These are phyloP conservation scores for Catunica adiposa DNA, from an alignment of 2,329 filamentous ascomycete species.

Conservation along the genomic window DNA sequence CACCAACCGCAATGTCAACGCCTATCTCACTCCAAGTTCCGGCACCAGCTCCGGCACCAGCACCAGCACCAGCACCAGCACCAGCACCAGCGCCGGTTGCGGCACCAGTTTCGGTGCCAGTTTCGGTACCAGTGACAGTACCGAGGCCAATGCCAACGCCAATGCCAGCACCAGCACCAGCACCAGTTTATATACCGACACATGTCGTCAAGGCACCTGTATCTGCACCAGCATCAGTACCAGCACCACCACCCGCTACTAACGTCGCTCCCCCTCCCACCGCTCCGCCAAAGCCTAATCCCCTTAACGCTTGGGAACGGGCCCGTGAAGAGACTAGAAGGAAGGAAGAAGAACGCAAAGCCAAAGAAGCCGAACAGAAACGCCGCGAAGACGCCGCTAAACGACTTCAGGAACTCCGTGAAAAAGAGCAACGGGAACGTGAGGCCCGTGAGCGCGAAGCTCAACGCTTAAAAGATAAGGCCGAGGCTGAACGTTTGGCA, in stretches of 20 bases:
- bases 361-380: constrained; percentile 43
- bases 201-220: not conserved
- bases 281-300: not conserved
- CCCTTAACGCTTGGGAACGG: constrained; percentile 41
- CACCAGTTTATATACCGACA: not conserved
- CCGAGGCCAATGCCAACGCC: not conserved
- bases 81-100: too few relatives aligned
- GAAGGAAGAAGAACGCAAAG: constrained; percentile 46
- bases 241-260: not conserved
- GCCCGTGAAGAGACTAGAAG: constrained; percentile 49
- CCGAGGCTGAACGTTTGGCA: constrained; percentile 13
- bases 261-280: not conserved
- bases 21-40: too few relatives aligned
- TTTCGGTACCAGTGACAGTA: not conserved
- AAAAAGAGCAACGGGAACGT: constrained; percentile 41
- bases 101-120: not conserved
- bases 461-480: constrained; percentile 14
- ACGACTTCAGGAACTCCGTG: constrained; percentile 36
- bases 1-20: too few relatives aligned
- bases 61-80: too few relatives aligned
- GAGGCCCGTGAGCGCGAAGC: constrained; percentile 14
- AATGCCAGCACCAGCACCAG: not conserved
- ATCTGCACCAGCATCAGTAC: not conserved
- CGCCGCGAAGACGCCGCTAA: constrained; percentile 39
- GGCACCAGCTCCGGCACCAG: too few relatives aligned